Conservation (phyloP, 2,329 filamentous ascomycete species). For the Cryphonectria japonica region DNA sequence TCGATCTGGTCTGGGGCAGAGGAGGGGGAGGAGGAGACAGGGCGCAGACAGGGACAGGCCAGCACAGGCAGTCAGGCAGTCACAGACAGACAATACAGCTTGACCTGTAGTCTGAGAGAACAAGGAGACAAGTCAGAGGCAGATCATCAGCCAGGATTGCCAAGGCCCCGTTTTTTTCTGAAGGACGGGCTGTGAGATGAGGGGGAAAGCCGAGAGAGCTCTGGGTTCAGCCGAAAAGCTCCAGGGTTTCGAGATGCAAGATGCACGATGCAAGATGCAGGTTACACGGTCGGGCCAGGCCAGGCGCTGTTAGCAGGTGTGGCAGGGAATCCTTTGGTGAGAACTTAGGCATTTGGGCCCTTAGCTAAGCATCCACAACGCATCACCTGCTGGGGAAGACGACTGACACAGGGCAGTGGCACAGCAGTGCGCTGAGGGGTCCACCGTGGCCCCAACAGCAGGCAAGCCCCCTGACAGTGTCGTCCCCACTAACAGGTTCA, state of each 20-base stretch:
- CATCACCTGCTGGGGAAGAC: not conserved
- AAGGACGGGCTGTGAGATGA: constrained; percentile 1
- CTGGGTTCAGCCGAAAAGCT: not conserved
- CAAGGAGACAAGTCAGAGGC: not conserved
- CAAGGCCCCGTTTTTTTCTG: not conserved
- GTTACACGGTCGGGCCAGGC: not conserved
- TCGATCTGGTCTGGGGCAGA: not conserved
- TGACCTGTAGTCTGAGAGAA: not conserved
- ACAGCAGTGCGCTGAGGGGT: not conserved
- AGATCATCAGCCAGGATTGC: not conserved
- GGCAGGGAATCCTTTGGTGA: not conserved
- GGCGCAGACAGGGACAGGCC: not conserved
- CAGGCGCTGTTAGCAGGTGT: not conserved
- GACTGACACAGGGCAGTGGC: not conserved
- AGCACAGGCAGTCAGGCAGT: not conserved
- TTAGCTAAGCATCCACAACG: constrained; percentile 1
- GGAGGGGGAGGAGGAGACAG: not conserved
- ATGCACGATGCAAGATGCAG: constrained; percentile 1
- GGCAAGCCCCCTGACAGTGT: not conserved
- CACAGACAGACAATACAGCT: not conserved
- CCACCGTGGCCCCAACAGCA: not conserved
- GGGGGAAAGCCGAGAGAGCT: not conserved
- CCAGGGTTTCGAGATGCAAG: not conserved
- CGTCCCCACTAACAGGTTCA: not conserved
- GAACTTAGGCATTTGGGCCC: not conserved